phyloP scores from a whole-genome alignment of 1,139 yeast genomes.

The Magnusiomyces suaveolens region DNA sequence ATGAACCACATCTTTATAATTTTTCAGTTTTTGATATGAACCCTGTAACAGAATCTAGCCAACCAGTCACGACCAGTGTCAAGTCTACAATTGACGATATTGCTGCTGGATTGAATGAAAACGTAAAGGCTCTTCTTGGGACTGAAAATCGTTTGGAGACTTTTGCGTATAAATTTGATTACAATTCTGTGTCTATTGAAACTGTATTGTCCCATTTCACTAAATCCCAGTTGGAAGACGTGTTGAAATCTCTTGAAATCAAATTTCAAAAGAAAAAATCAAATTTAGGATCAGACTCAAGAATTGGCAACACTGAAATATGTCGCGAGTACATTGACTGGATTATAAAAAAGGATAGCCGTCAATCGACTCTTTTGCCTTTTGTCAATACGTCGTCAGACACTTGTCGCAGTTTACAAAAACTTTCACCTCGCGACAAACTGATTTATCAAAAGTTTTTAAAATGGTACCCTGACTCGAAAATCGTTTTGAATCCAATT shows the following conservation, averaged over 20 bases:
- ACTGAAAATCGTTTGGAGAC: not conserved
- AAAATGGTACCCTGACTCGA: not conserved
- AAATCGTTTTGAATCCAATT: not conserved
- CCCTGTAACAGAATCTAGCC: not conserved
- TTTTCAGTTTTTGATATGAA: too few species aligned
- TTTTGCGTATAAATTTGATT: slow-evolving; percentile 6
- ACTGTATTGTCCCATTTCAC: not conserved
- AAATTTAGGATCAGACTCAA: not conserved
- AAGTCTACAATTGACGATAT: not conserved
- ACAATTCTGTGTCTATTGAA: not conserved
- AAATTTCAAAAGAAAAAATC: not conserved
- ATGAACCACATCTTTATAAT: too few species aligned
- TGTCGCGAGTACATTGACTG: not conserved
- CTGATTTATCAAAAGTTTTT: not conserved
- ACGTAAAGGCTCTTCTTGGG: not conserved
- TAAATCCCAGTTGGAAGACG: not conserved
- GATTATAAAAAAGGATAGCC: not conserved
- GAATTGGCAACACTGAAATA: not conserved
- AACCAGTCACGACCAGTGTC: not conserved
- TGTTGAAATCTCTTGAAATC: not conserved
- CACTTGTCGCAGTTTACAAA: too few species aligned
- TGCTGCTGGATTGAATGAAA: not conserved
- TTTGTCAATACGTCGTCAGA: not conserved
- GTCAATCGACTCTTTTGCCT: not conserved
- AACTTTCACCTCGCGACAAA: too few species aligned